phyloP scores from a whole-genome alignment of 2,329 filamentous ascomycete species.

The Thielaviopsis punctulata region DNA sequence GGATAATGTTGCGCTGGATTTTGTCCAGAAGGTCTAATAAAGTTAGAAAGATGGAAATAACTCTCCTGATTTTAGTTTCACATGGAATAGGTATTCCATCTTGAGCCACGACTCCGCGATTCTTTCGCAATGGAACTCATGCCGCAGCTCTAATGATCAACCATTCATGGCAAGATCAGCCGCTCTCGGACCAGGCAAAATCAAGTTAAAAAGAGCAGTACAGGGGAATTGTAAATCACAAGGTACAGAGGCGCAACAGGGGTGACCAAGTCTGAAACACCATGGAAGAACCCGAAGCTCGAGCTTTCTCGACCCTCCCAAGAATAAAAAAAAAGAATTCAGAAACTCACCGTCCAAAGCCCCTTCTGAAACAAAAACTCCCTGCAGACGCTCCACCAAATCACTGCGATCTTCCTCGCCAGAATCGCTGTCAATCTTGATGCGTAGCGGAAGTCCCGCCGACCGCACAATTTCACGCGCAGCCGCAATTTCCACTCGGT shows the following conservation, averaged over 20 bases:
- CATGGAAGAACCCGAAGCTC: background rate
- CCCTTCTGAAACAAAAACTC: conserved; percentile 56
- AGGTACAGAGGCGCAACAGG: background rate
- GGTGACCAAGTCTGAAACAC: too few species aligned
- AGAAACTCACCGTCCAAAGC: conserved; percentile 35
- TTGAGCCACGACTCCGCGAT: background rate
- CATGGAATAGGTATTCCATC: background rate
- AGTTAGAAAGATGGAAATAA: background rate
- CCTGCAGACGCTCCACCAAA: conserved; percentile 30
- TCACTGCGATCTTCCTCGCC: conserved; percentile 32
- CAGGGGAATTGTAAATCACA: background rate
- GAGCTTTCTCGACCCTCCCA: background rate
- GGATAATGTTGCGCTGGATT: conserved; percentile 65
- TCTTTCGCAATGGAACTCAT: background rate
- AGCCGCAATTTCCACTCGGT: conserved; percentile 52
- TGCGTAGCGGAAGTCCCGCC: conserved; percentile 36
- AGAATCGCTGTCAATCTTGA: conserved; percentile 27
- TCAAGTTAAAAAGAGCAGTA: background rate
- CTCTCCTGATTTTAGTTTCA: background rate
- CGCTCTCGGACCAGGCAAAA: background rate
- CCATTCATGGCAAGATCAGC: background rate
- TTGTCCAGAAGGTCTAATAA: conserved; percentile 44
- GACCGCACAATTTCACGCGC: conserved; percentile 59
- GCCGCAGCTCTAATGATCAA: background rate
- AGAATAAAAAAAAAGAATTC: background rate